Evolutionary conservation across 73 alveolate species (phyloP).

Genomic region (Stentor coeruleus): DNA sequence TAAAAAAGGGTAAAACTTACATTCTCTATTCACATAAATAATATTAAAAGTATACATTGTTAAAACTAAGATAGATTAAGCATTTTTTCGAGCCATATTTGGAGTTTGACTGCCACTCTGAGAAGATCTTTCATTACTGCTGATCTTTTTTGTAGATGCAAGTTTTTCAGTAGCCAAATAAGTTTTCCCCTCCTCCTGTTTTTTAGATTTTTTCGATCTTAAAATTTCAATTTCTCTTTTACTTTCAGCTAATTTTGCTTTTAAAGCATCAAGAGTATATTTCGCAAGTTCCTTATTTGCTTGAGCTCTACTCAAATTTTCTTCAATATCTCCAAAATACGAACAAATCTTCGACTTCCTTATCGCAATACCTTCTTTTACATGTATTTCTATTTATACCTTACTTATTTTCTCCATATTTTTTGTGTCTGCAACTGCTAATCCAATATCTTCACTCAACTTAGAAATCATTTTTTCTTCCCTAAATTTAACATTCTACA

Average conservation of each 20-base stretch:
- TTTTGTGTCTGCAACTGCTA: background rate
- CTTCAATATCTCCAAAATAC: background rate
- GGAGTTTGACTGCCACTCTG: background rate
- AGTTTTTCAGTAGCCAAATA: slow-evolving; percentile 19
- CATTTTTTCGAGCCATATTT: background rate
- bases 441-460: background rate
- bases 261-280: background rate
- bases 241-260: background rate
- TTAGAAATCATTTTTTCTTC: background rate
- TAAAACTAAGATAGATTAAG: no score
- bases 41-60: no score
- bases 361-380: slow-evolving; percentile 9
- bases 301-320: background rate
- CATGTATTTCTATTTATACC: background rate
- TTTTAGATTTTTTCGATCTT: background rate
- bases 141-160: background rate
- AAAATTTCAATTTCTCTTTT: background rate
- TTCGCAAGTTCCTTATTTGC: background rate
- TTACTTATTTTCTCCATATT: slow-evolving; percentile 3
- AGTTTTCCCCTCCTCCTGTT: slow-evolving; percentile 2
- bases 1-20: no score
- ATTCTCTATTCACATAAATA: no score
- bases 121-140: background rate
- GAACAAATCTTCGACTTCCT: background rate
- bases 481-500: background rate